Conservation (phyloP, 192 early-diverging fungal species). For the Gamsiella multidivaricata region DNA sequence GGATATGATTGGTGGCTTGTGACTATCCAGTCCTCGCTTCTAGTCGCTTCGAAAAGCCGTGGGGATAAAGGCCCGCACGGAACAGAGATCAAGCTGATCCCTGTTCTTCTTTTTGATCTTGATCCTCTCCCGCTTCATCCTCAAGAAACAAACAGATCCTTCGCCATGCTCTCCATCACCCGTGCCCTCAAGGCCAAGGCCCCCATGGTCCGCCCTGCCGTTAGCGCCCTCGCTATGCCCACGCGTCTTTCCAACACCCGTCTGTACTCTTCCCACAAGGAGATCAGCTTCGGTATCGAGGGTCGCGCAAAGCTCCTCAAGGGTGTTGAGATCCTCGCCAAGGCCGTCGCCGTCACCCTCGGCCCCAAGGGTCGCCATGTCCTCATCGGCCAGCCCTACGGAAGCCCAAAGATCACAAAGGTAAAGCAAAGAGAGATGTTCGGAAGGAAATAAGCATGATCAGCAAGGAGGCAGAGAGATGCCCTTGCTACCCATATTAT, state of each 20-base stretch:
- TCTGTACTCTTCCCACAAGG: constrained; percentile 93
- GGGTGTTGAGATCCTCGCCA: constrained; percentile 97
- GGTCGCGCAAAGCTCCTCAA: constrained; percentile 91
- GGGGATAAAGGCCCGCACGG: too few species aligned
- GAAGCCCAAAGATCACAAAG: constrained; percentile 98
- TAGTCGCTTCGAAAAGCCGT: too few species aligned
- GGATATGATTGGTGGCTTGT: too few species aligned
- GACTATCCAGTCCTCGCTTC: too few species aligned
- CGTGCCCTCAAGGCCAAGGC: constrained; percentile 53
- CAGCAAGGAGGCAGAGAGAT: too few species aligned
- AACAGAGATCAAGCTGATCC: too few species aligned
- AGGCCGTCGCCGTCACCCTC: constrained; percentile 98
- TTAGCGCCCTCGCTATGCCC: constrained; percentile 17
- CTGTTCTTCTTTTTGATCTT: constrained; percentile 17
- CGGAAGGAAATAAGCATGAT: neutral
- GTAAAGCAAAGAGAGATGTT: neutral
- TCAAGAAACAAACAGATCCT: neutral
- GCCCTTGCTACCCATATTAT: too few species aligned
- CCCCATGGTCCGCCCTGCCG: constrained; percentile 31
- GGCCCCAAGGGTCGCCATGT: constrained; percentile 99
- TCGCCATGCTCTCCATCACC: constrained; percentile 47
- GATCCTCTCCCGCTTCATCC: constrained; percentile 13
- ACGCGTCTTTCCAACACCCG: constrained; percentile 30
- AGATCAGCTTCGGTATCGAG: constrained; percentile 95
- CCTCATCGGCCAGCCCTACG: constrained; percentile 97